phyloP scores from a whole-genome alignment of 768 basidiomycete species.

The Thelephora ganbajun region DNA sequence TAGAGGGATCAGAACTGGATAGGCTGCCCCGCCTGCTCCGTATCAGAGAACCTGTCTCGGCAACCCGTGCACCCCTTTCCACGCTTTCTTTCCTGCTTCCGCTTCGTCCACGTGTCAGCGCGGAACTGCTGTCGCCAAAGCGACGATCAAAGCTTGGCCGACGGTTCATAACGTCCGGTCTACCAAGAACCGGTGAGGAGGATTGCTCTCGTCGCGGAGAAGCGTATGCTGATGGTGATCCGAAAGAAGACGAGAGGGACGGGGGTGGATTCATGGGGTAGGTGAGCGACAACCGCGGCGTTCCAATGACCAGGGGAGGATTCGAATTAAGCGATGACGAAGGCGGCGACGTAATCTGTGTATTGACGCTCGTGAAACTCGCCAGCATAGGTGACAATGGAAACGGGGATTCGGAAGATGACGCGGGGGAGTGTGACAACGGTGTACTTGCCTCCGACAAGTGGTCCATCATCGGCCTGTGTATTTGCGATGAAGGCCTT shows the following conservation, averaged over 20 bases:
- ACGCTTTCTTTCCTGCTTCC: constrained; percentile 7
- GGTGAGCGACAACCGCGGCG: constrained; percentile 31
- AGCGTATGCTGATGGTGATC: constrained; percentile 44
- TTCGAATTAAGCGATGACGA: constrained; percentile 40
- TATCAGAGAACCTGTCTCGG: constrained; percentile 10
- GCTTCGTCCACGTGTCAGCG: constrained; percentile 8
- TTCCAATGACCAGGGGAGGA: constrained; percentile 20
- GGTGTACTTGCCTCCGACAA: constrained; percentile 45
- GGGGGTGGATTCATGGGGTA: constrained; percentile 82
- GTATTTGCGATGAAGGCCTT: constrained; percentile 49
- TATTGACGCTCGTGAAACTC: constrained; percentile 43
- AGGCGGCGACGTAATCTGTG: constrained; percentile 62
- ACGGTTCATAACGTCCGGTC: constrained; percentile 1
- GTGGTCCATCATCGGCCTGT: constrained; percentile 30
- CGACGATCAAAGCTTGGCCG: constrained; percentile 7
- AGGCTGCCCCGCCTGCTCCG: constrained; percentile 2
- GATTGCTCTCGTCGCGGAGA: constrained; percentile 29
- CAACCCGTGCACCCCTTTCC: constrained; percentile 9
- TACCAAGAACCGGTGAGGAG: constrained; percentile 29
- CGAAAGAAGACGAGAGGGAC: constrained; percentile 30
- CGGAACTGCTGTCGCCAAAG: constrained; percentile 5
- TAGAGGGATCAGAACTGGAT: not conserved
- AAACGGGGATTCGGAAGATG: constrained; percentile 53
- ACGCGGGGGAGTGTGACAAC: constrained; percentile 41
- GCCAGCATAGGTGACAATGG: constrained; percentile 45